Percentiles rank a stretch among this genome's conserved stretches.
Evolutionary conservation across 495 filamentous ascomycete species (phyloP).

Genomic region (Eremomyces bilateralis): DNA sequence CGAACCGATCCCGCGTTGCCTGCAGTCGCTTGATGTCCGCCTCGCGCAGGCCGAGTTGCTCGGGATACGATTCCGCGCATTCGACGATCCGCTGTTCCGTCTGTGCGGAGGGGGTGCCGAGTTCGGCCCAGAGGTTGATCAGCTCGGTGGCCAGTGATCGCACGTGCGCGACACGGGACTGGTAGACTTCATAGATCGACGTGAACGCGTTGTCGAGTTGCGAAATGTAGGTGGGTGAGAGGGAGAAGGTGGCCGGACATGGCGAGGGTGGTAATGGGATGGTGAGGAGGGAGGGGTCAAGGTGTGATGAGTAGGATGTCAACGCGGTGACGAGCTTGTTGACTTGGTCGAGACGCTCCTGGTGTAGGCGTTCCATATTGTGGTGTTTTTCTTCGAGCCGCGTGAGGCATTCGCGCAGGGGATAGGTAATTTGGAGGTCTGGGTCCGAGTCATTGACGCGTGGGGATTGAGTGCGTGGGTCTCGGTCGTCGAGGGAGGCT

Average conservation of each 20-base stretch:
- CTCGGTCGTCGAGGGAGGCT: constrained; percentile 47
- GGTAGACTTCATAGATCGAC: constrained; percentile 87
- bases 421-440: constrained; percentile 53
- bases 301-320: constrained; percentile 82
- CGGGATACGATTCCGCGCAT: constrained; percentile 67
- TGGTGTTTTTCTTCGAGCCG: constrained; percentile 67
- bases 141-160: constrained; percentile 57
- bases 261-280: constrained; percentile 64
- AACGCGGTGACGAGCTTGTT: constrained; percentile 86
- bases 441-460: constrained; percentile 39
- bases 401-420: constrained; percentile 56
- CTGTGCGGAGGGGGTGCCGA: constrained; percentile 79
- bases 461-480: no score
- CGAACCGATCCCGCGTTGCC: constrained; percentile 52
- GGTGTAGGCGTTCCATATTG: constrained; percentile 56
- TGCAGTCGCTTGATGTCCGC: constrained; percentile 57
- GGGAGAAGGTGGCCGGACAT: constrained; percentile 68
- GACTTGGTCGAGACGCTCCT: constrained; percentile 80
- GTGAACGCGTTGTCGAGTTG: constrained; percentile 78
- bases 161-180: constrained; percentile 53
- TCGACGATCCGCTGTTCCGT: constrained; percentile 77
- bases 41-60: constrained; percentile 79
- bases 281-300: constrained; percentile 66
- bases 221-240: constrained; percentile 72
- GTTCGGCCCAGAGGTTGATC: constrained; percentile 84